Percentiles rank a stretch among this genome's conserved stretches.
Conservation (phyloP, 208 protist species). For the Leishmania lainsoni region DNA sequence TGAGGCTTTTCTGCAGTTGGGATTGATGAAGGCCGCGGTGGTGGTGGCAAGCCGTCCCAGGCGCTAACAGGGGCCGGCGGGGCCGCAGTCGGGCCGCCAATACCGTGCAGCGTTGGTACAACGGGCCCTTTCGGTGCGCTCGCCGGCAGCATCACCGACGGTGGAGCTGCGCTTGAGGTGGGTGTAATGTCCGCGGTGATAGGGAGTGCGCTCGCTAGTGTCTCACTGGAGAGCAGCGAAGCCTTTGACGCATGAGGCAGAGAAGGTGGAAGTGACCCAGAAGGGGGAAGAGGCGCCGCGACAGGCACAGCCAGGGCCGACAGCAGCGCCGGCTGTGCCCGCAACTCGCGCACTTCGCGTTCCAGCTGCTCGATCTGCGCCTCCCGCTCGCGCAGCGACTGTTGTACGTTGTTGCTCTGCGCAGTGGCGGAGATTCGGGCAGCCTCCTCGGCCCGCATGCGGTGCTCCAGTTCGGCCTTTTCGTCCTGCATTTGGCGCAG, state of each 20-base stretch:
- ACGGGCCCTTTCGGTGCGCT: slow-evolving; percentile 1
- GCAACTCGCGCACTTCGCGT: slow-evolving; percentile 47
- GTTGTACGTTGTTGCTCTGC: slow-evolving; percentile 39
- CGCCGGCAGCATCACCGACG: background rate
- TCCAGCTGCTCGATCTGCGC: slow-evolving; percentile 46
- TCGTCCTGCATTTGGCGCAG: slow-evolving; percentile 44
- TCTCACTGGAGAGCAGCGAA: background rate
- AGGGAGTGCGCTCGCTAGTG: background rate
- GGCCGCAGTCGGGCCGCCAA: background rate
- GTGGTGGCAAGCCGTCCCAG: background rate
- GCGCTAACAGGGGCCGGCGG: background rate
- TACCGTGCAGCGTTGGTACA: background rate
- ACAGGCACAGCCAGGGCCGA: background rate
- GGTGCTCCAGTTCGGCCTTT: slow-evolving; percentile 40
- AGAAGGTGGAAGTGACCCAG: background rate
- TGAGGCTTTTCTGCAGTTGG: background rate
- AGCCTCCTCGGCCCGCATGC: slow-evolving; percentile 41
- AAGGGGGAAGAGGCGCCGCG: background rate
- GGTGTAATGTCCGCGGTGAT: background rate
- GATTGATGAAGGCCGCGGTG: background rate
- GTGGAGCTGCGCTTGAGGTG: background rate
- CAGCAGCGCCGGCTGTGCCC: slow-evolving; percentile 9
- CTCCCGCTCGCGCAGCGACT: slow-evolving; percentile 43
- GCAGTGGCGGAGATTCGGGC: slow-evolving; percentile 27
- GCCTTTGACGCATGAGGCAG: background rate